A percentile compares a stretch with the other conserved stretches of the same genome.
Conservation (phyloP, 2,329 filamentous ascomycete genomes). For the Orbilia brochopaga region DNA sequence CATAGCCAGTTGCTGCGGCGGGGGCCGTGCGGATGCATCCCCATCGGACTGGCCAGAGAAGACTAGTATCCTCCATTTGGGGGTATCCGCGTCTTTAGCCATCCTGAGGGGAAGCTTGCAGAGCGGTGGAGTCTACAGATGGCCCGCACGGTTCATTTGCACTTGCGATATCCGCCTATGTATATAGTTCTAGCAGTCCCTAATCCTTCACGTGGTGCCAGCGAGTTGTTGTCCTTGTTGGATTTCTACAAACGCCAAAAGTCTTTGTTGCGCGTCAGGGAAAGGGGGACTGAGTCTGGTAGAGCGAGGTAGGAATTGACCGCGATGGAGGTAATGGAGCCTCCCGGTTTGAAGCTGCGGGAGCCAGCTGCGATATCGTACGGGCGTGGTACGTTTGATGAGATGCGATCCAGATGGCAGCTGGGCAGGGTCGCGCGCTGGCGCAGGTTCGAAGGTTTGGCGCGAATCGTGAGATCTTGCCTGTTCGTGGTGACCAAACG, state of each 20-base stretch:
- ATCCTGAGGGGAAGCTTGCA: conserved; percentile 12
- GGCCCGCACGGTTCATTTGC: background rate
- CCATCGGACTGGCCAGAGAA: conserved; percentile 46
- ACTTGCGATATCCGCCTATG: background rate
- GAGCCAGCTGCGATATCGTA: background rate
- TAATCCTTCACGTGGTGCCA: no score
- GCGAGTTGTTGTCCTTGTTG: conserved; percentile 8
- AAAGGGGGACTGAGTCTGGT: background rate
- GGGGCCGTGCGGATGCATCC: conserved; percentile 34
- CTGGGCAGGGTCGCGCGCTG: background rate
- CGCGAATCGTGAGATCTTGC: background rate
- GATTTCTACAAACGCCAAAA: conserved; percentile 4
- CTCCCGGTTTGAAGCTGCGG: background rate
- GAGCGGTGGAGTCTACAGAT: background rate
- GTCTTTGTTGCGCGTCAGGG: background rate
- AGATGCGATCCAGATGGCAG: background rate
- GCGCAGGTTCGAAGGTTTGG: conserved; percentile 5
- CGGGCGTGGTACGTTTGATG: background rate
- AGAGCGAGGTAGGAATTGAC: background rate
- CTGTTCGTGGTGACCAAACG: background rate
- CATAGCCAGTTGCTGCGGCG: conserved; percentile 23
- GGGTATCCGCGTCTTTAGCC: conserved; percentile 33
- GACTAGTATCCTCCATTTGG: conserved; percentile 43
- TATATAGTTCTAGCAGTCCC: background rate
- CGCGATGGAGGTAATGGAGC: background rate